Percentiles rank a stretch among this genome's conserved stretches.
These are phyloP conservation scores for Colletotrichum lentis DNA, from an alignment of 2,329 filamentous ascomycete genomes.

Conservation along the genomic window DNA sequence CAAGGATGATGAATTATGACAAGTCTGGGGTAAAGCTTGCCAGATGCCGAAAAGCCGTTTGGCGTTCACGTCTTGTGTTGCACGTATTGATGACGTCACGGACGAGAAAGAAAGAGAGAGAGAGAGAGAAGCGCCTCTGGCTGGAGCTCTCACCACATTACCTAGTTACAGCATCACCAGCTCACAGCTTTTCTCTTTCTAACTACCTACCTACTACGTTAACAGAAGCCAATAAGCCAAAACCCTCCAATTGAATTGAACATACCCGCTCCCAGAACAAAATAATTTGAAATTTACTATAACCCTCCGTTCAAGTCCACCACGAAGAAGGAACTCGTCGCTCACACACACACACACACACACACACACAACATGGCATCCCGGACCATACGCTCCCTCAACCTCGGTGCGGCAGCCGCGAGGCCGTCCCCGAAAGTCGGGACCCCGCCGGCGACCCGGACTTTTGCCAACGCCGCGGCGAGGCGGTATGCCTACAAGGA, in stretches of 20 bases:
- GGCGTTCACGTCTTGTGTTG: not conserved
- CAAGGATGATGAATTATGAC: slow-evolving; percentile 15
- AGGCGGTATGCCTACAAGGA: slow-evolving; percentile 56
- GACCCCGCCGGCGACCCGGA: slow-evolving; percentile 39
- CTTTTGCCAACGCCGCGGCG: slow-evolving; percentile 47
- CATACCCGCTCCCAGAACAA: too few species aligned
- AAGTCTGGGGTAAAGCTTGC: slow-evolving; percentile 10
- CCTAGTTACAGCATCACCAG: not conserved
- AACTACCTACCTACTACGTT: not conserved
- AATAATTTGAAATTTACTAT: too few species aligned
- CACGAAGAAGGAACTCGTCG: too few species aligned
- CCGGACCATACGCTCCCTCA: slow-evolving; percentile 21
- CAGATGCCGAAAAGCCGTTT: slow-evolving; percentile 8
- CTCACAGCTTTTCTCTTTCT: not conserved
- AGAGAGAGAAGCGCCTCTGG: not conserved
- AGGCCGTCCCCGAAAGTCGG: not conserved
- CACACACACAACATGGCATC: slow-evolving; percentile 28
- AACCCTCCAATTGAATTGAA: not conserved
- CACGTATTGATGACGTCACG: slow-evolving; percentile 35
- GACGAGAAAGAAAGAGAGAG: not conserved
- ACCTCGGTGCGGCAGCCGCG: slow-evolving; percentile 7
- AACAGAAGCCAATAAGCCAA: too few species aligned
- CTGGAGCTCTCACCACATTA: slow-evolving; percentile 2
- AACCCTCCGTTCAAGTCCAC: too few species aligned
- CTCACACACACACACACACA: not conserved